phyloP scores from a whole-genome alignment of 805 yeast genomes.

The Kuraishia molischiana region DNA sequence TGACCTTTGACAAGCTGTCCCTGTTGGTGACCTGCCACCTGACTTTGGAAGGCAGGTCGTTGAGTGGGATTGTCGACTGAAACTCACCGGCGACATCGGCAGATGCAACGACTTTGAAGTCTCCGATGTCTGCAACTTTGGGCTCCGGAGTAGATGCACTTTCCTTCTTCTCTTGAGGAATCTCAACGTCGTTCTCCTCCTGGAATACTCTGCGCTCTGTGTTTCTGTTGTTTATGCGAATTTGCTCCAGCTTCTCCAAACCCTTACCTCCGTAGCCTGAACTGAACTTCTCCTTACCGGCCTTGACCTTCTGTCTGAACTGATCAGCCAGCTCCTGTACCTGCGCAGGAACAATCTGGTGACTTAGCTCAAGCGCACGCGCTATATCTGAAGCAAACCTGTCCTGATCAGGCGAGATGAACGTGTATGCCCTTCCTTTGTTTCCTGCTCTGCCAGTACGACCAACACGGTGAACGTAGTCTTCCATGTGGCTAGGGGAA shows the following conservation, averaged over 20 bases:
- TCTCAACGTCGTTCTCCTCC: conserved; percentile 20
- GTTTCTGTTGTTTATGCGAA: conserved; percentile 39
- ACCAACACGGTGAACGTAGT: conserved; percentile 93
- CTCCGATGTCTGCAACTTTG: conserved; percentile 10
- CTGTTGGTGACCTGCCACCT: conserved; percentile 72
- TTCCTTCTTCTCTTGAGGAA: conserved; percentile 14
- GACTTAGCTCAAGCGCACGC: conserved; percentile 53
- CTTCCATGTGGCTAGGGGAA: conserved; percentile 84
- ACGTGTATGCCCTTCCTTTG: conserved; percentile 62
- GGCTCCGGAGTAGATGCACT: conserved; percentile 2
- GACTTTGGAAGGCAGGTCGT: conserved; percentile 76
- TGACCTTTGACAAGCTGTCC: conserved; percentile 50
- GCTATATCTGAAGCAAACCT: conserved; percentile 60
- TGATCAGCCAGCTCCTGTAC: conserved; percentile 38
- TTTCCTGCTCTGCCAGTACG: conserved; percentile 91
- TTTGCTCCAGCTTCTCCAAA: conserved; percentile 62
- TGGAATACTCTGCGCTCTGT: conserved; percentile 41
- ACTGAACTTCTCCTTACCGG: conserved; percentile 52
- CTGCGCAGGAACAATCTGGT: conserved; percentile 41
- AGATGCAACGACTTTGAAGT: conserved; percentile 37
- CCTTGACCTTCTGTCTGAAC: conserved; percentile 51
- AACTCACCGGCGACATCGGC: conserved; percentile 37
- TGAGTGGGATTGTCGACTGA: conserved; percentile 65
- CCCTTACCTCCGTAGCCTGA: conserved; percentile 95
- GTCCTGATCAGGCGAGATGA: conserved; percentile 53